These are phyloP conservation scores for Leptodontidium sp. DNA, from an alignment of 2,329 filamentous ascomycete species.

Conservation along the genomic window DNA sequence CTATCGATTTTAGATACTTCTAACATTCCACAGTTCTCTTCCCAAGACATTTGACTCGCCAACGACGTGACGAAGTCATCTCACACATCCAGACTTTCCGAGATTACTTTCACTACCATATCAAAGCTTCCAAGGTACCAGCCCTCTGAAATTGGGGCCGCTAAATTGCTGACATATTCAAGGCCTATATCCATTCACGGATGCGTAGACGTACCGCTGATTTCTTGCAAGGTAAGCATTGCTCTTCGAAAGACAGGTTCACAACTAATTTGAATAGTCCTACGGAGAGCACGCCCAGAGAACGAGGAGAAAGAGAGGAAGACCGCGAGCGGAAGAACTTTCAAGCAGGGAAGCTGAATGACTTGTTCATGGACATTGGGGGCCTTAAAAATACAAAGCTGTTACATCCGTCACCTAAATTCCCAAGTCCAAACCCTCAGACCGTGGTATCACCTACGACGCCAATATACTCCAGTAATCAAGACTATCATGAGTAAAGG, in stretches of 20 bases:
- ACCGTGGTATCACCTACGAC: constrained; percentile 5
- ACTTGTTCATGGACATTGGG: background rate
- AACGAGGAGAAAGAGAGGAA: constrained; percentile 97
- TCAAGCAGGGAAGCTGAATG: constrained; percentile 58
- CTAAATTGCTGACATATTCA: constrained; percentile 16
- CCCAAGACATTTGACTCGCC: constrained; percentile 89
- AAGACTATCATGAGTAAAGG: background rate
- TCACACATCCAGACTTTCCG: constrained; percentile 99
- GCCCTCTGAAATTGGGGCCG: background rate
- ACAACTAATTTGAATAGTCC: constrained; percentile 66
- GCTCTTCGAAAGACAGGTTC: background rate
- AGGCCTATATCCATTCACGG: constrained; percentile 96
- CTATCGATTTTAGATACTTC: constrained; percentile 24
- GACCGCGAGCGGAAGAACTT: constrained; percentile 95
- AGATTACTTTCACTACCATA: constrained; percentile 99
- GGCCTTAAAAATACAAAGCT: constrained; percentile 5
- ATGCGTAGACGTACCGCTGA: constrained; percentile 98
- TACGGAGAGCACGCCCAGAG: constrained; percentile 93
- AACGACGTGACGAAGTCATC: constrained; percentile 93
- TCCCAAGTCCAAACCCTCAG: background rate
- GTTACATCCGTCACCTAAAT: constrained; percentile 4
- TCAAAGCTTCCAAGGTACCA: constrained; percentile 91
- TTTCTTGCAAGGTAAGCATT: constrained; percentile 87
- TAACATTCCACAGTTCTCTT: constrained; percentile 76
- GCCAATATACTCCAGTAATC: background rate